Evolutionary conservation across 371 early-diverging fungal genomes (phyloP).

Genomic region (Capillidium heterosporum): DNA sequence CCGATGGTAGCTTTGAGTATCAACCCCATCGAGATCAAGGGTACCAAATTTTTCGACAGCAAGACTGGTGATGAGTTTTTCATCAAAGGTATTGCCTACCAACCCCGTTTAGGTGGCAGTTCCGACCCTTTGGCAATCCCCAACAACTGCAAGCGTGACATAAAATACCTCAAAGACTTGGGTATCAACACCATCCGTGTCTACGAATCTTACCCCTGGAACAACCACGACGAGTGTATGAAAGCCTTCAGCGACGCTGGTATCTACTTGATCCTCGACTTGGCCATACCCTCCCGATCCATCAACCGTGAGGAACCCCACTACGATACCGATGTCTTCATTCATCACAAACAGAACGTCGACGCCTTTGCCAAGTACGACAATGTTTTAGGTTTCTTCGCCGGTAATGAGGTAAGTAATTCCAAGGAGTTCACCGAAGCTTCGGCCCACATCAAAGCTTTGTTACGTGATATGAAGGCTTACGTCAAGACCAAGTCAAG

Average conservation of each 20-base stretch:
- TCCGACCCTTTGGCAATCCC: constrained; percentile 43
- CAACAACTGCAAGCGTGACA: constrained; percentile 41
- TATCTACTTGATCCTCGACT: constrained; percentile 51
- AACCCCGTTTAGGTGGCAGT: constrained; percentile 29
- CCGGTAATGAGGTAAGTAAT: constrained; percentile 67
- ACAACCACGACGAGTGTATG: constrained; percentile 65
- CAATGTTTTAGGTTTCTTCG: constrained; percentile 50
- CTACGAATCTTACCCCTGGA: constrained; percentile 32
- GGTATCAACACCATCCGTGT: constrained; percentile 60
- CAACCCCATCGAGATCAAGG: constrained; percentile 44
- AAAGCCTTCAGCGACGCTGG: constrained; percentile 39
- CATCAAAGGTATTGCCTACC: constrained; percentile 64
- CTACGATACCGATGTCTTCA: constrained; percentile 33
- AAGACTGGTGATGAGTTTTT: constrained; percentile 53
- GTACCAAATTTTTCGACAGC: constrained; percentile 48
- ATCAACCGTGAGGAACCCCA: constrained; percentile 44
- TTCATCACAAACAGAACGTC: constrained; percentile 32
- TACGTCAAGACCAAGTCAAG: constrained; percentile 27
- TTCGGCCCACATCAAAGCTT: constrained; percentile 51
- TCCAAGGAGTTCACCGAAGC: constrained; percentile 41
- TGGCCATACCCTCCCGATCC: constrained; percentile 36
- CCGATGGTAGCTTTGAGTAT: constrained; percentile 12
- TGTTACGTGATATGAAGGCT: constrained; percentile 38
- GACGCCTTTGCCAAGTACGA: constrained; percentile 43
- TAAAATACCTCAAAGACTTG: constrained; percentile 40